Evolutionary conservation across 352 stramenopile genomes (phyloP).

Genomic region (Phytophthora cactorum): DNA sequence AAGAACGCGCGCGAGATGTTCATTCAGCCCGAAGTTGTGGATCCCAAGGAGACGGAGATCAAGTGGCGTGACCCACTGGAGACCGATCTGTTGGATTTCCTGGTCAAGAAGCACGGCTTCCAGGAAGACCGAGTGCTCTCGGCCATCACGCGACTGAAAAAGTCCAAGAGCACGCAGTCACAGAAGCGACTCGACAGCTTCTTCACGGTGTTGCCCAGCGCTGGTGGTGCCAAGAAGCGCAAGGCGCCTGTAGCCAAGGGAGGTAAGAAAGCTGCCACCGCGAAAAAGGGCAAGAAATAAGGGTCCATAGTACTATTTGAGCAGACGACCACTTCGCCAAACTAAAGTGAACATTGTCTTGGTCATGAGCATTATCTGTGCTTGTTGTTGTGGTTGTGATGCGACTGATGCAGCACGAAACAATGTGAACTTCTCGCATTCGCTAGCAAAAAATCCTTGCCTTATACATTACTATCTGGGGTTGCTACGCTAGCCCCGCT

Average conservation of each 20-base stretch:
- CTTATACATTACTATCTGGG: conserved; percentile 29
- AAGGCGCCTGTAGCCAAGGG: conserved; percentile 54
- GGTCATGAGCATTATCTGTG: no score
- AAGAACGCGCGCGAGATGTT: conserved; percentile 95
- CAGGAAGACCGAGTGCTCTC: conserved; percentile 92
- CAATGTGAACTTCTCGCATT: background rate
- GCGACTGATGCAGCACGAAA: no score
- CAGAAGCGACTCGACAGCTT: conserved; percentile 98
- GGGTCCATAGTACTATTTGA: conserved; percentile 30
- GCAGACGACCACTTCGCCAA: conserved; percentile 11
- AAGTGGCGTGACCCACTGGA: conserved; percentile 95
- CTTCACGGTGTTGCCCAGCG: conserved; percentile 89
- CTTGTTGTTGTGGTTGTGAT: no score
- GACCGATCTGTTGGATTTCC: conserved; percentile 91
- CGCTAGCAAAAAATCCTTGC: conserved; percentile 17
- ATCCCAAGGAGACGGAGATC: conserved; percentile 80
- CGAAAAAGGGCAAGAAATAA: conserved; percentile 79
- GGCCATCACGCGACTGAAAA: conserved; percentile 96
- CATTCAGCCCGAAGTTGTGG: conserved; percentile 73
- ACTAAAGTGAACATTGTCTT: conserved; percentile 4
- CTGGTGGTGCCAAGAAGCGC: conserved; percentile 59
- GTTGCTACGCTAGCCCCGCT: conserved; percentile 21
- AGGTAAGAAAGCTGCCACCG: conserved; percentile 31
- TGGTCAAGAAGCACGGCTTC: conserved; percentile 98
- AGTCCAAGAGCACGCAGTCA: conserved; percentile 94